phyloP scores from a whole-genome alignment of 164 flowering plant species.

The Berberis vulgaris region DNA sequence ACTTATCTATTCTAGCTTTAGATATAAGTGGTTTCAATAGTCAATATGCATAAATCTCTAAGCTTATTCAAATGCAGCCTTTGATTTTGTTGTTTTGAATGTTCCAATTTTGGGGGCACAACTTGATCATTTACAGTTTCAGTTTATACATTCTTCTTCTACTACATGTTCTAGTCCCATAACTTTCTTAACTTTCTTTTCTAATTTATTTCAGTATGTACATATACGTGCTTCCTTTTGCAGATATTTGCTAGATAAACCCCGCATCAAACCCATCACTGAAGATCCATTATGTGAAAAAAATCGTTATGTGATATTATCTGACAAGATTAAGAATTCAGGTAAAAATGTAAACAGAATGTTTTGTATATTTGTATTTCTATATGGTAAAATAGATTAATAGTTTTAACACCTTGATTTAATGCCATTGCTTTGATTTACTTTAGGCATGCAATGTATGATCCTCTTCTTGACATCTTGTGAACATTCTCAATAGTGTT shows the following conservation, averaged over 20 bases:
- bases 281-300: conserved; percentile 79
- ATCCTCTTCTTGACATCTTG: no score
- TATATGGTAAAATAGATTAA: neutral
- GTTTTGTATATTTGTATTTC: neutral
- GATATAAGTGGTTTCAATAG: no score
- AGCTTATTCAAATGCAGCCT: no score
- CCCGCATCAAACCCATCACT: conserved; percentile 74
- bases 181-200: no score
- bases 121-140: neutral
- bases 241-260: conserved; percentile 76
- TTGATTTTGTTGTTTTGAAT: no score
- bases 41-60: no score
- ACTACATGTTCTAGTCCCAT: neutral
- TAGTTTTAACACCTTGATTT: neutral
- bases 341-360: conserved; percentile 35
- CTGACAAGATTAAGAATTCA: conserved; percentile 55
- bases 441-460: no score
- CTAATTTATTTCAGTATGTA: neutral
- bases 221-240: conserved; percentile 3
- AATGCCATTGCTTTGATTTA: no score
- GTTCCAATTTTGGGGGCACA: neutral
- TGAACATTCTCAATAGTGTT: neutral
- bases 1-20: no score
- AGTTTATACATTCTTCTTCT: neutral
- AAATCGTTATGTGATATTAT: conserved; percentile 63